Percentiles rank a stretch among this genome's conserved stretches.
phyloP scores from a whole-genome alignment of 306 rosid species.

The Vigna unguiculata region DNA sequence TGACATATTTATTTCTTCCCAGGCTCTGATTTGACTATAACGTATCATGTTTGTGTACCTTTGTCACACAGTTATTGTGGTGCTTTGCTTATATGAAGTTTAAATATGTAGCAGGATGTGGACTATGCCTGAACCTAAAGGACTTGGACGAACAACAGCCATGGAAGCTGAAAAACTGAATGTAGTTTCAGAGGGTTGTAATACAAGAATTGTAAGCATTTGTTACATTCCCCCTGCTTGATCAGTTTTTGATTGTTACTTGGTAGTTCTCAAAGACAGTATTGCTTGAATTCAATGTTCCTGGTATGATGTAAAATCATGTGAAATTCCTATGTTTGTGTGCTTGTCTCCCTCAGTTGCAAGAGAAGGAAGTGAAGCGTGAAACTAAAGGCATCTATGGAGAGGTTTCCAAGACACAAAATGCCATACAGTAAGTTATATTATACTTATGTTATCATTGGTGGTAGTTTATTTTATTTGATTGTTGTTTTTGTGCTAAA shows the following conservation, averaged over 20 bases:
- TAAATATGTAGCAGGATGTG: constrained; percentile 71
- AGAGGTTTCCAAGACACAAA: constrained; percentile 72
- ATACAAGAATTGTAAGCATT: constrained; percentile 71
- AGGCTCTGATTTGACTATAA: constrained; percentile 30
- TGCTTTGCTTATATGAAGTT: constrained; percentile 32
- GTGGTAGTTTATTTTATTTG: not conserved
- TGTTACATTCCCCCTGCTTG: not conserved
- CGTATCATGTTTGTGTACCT: not conserved
- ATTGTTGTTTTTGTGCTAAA: not conserved
- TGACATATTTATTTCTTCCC: constrained; percentile 30
- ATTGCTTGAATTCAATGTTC: not conserved
- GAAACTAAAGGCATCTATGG: constrained; percentile 63
- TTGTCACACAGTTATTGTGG: not conserved
- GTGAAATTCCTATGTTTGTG: constrained; percentile 16
- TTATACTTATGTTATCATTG: constrained; percentile 20
- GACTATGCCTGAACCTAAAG: constrained; percentile 79
- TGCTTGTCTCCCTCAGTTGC: constrained; percentile 60
- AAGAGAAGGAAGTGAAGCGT: constrained; percentile 78
- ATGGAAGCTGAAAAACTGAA: constrained; percentile 76
- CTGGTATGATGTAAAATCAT: constrained; percentile 14
- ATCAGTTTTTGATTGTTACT: not conserved
- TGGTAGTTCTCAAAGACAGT: not conserved
- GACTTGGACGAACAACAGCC: constrained; percentile 64
- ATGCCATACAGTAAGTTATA: constrained; percentile 74
- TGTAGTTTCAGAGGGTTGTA: constrained; percentile 84